phyloP scores from a whole-genome alignment of 257 asterid genomes.

The Nicotiana attenuata region DNA sequence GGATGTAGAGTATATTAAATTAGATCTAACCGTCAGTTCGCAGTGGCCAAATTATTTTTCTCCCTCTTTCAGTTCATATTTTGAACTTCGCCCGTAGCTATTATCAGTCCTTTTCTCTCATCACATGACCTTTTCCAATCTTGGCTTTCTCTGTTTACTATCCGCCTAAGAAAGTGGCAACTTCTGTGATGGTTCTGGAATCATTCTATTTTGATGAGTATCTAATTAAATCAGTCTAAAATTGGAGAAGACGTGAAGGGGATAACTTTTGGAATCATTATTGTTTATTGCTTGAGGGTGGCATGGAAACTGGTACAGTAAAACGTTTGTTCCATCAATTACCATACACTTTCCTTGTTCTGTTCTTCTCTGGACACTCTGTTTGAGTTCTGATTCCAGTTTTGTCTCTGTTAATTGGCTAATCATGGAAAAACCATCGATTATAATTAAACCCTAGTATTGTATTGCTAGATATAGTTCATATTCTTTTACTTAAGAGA shows the following conservation, averaged over 20 bases:
- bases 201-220: neutral
- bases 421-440: neutral
- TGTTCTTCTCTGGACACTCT: neutral
- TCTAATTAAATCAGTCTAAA: neutral
- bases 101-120: neutral
- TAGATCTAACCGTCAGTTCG: conserved; percentile 1
- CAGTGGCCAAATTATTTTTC: neutral
- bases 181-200: neutral
- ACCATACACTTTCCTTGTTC: neutral
- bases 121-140: neutral
- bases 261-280: neutral
- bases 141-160: neutral
- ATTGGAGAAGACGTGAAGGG: neutral
- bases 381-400: neutral
- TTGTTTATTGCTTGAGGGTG: neutral
- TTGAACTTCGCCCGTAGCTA: neutral
- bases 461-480: neutral
- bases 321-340: neutral
- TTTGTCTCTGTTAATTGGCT: neutral
- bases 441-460: neutral
- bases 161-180: neutral
- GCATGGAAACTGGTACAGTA: neutral
- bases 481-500: neutral
- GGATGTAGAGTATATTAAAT: neutral
- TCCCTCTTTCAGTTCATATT: neutral